A percentile compares a stretch with the other conserved stretches of the same genome.
phyloP scores from a whole-genome alignment of 2,329 filamentous ascomycete species.

The Ascochyta viciae-villosae region DNA sequence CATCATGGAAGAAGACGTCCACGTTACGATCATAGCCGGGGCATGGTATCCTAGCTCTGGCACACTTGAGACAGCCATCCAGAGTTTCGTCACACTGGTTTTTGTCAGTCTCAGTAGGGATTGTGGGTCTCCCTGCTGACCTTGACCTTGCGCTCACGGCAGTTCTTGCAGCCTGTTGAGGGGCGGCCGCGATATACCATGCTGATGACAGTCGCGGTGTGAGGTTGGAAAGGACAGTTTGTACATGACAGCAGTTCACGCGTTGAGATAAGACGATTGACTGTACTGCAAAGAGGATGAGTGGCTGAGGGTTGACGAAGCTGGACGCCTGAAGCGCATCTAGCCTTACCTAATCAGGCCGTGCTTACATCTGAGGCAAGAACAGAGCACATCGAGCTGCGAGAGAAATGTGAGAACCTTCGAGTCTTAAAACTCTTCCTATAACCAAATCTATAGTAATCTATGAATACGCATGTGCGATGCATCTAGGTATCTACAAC shows the following conservation, averaged over 20 bases:
- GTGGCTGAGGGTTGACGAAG: slow-evolving; percentile 7
- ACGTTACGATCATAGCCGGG: slow-evolving; percentile 42
- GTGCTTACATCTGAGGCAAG: not conserved
- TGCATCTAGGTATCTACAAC: slow-evolving; percentile 44
- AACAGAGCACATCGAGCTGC: too few species aligned
- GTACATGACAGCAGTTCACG: not conserved
- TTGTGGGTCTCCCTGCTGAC: slow-evolving; percentile 26
- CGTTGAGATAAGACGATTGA: not conserved
- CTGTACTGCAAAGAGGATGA: not conserved
- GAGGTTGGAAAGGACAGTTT: not conserved
- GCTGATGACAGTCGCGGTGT: not conserved
- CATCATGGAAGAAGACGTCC: slow-evolving; percentile 42
- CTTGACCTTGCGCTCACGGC: slow-evolving; percentile 52
- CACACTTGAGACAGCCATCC: slow-evolving; percentile 38
- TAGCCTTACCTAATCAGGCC: not conserved
- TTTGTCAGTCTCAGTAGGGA: not conserved
- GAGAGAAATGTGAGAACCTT: too few species aligned
- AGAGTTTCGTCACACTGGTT: slow-evolving; percentile 41
- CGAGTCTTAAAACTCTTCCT: too few species aligned
- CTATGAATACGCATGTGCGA: too few species aligned
- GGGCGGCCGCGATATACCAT: slow-evolving; percentile 47
- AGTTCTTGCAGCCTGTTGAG: slow-evolving; percentile 45
- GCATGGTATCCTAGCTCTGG: slow-evolving; percentile 30
- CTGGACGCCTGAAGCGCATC: slow-evolving; percentile 1
- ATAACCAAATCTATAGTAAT: not conserved